Evolutionary conservation across 768 basidiomycete species (phyloP).

Genomic region (Tulasnella sp.): DNA sequence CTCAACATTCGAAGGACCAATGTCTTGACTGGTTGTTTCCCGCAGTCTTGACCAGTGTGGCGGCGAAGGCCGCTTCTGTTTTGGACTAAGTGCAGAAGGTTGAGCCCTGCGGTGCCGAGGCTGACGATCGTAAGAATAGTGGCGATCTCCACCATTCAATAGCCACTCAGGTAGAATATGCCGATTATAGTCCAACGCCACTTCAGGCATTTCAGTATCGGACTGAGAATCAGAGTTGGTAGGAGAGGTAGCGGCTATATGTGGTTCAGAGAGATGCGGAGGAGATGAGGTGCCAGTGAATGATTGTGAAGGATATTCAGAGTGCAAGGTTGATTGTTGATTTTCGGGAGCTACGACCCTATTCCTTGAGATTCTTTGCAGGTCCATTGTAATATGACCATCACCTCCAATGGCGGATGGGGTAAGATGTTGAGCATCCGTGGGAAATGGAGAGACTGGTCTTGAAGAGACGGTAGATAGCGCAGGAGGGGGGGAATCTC

Average conservation of each 20-base stretch:
- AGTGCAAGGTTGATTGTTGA: neutral
- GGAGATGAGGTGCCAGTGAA: neutral
- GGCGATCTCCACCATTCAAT: conserved; percentile 33
- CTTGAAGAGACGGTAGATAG: neutral
- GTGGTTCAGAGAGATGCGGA: neutral
- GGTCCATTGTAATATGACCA: neutral
- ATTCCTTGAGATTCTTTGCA: neutral
- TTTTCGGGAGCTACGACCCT: neutral
- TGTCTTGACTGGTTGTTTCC: neutral
- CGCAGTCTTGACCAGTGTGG: neutral
- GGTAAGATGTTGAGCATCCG: neutral
- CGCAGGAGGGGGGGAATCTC: neutral
- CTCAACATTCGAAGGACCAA: too few relatives aligned
- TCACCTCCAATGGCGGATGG: neutral
- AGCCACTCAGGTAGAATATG: conserved; percentile 96
- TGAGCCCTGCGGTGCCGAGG: neutral
- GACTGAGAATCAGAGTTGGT: conserved; percentile 29
- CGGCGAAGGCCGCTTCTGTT: neutral
- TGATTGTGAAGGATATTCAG: neutral
- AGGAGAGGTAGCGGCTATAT: too few relatives aligned
- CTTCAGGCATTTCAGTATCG: conserved; percentile 86
- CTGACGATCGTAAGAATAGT: neutral
- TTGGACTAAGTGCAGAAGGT: neutral
- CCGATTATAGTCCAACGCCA: conserved; percentile 79
- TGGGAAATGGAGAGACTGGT: neutral